Evolutionary conservation across 306 rosid species (phyloP).

Genomic region (Acmispon strigosus): DNA sequence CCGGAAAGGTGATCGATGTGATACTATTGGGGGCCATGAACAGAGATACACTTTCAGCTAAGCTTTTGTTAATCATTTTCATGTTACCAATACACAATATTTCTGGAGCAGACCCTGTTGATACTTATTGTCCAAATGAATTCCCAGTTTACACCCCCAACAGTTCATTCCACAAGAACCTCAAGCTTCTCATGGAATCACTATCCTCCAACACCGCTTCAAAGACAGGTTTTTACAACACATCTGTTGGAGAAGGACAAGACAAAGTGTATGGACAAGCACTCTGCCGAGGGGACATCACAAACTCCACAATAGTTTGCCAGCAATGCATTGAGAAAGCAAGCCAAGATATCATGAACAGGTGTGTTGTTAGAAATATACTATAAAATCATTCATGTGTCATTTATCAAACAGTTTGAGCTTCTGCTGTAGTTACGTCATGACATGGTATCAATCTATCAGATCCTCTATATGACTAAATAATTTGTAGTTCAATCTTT

Average conservation of each 20-base stretch:
- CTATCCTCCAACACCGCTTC: constrained; percentile 38
- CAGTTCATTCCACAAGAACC: constrained; percentile 32
- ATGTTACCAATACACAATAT: neutral
- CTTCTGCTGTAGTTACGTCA: too few species aligned
- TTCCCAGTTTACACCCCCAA: constrained; percentile 23
- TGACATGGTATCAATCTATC: too few species aligned
- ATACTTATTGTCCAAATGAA: constrained; percentile 23
- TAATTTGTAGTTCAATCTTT: too few species aligned
- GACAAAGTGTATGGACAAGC: constrained; percentile 49
- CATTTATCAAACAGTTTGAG: too few species aligned
- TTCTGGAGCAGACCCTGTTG: constrained; percentile 30
- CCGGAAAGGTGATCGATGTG: neutral
- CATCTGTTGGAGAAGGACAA: neutral
- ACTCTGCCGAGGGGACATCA: constrained; percentile 58
- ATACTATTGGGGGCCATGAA: neutral
- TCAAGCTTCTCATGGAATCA: constrained; percentile 28
- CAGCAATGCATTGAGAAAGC: constrained; percentile 39
- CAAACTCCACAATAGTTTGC: constrained; percentile 32
- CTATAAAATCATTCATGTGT: too few species aligned
- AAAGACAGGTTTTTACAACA: constrained; percentile 23
- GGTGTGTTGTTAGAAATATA: neutral
- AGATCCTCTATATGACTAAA: too few species aligned
- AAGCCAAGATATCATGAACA: constrained; percentile 29
- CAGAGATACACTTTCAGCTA: neutral
- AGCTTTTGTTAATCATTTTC: constrained; percentile 21